Conservation (phyloP, 83 land plant species). For the Picea engelmannii region DNA sequence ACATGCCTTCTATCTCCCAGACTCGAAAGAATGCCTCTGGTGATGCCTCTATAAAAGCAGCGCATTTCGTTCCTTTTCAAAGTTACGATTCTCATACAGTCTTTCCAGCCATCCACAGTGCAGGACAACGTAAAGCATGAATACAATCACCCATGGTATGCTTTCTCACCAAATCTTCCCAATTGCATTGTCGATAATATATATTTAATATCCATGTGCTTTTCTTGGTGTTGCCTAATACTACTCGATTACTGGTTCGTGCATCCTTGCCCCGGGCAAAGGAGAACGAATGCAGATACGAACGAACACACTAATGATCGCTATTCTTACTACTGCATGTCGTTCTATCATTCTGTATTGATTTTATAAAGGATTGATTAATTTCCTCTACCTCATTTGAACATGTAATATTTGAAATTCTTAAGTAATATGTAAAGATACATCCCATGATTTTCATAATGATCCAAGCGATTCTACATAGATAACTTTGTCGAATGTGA, state of each 20-base stretch:
- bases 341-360: not conserved
- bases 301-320: not conserved
- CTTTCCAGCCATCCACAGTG: too few relatives aligned
- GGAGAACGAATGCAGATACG: constrained; percentile 2
- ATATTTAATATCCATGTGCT: not conserved
- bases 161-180: not conserved
- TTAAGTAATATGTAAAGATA: not conserved
- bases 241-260: not conserved
- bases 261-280: not conserved
- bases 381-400: not conserved
- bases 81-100: not conserved
- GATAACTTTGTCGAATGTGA: not conserved
- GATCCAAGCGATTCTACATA: not conserved
- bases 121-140: constrained; percentile 7
- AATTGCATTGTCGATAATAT: not conserved
- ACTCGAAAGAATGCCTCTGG: not conserved
- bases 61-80: not conserved
- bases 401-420: not conserved
- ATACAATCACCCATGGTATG: not conserved
- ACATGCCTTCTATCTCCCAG: not conserved
- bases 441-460: not conserved
- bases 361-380: constrained; percentile 9
- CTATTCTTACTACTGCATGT: not conserved
- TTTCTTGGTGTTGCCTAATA: not conserved
- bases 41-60: not conserved